Evolutionary conservation across 2,329 filamentous ascomycete genomes (phyloP), one percentile per base, ranked within the genome.

Genomic region (Fusarium denticulatum): DNA sequence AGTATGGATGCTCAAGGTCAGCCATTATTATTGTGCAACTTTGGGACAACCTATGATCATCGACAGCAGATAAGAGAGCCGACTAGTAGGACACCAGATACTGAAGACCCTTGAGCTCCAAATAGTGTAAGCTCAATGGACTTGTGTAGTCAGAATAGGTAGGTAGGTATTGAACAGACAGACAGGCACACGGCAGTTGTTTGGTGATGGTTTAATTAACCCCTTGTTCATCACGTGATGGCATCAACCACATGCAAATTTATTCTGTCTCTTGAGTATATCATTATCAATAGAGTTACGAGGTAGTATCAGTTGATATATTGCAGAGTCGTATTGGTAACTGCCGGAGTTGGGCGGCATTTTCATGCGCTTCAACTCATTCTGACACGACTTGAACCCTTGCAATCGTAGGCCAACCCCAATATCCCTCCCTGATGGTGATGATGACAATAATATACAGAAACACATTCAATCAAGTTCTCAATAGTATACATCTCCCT

Each of bases 1-100:
- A 86, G 72, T 90, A 90, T 1, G 88, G 88, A 71, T 90, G 87
- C 39, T 45, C 57, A 24, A 22, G 20, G 40, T 55, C 60, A 20
- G 58, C 37, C 62, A 64, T 22, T 22, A 39, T 69, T 37, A 58
- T 69, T 45, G 57, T 22, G 55, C 30, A 42, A 43, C 37, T 28
- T 32, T 15, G 18, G 24, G 14, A 13, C 16, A 34, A 30, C 37
- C 18, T 60, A 12, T 26, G 16, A 40, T 45, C 20, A 22, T 22
- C 18, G 26, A 15, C 8, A 49, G 42, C 5, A 46, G 39, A 24
- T 22, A 26, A 11, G 30, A 20, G 16, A 12, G 45, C n/a, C 5
- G 20, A 15, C 20, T 10, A 36, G 11, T 8, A 39, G 13, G 4
- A 16, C 10, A 12, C 18, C 14, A n/a, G 24, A 45, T 14, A 28